Evolutionary conservation across 2,329 filamentous ascomycete genomes (phyloP).

Genomic region (Myriosclerotinia scirpicola): DNA sequence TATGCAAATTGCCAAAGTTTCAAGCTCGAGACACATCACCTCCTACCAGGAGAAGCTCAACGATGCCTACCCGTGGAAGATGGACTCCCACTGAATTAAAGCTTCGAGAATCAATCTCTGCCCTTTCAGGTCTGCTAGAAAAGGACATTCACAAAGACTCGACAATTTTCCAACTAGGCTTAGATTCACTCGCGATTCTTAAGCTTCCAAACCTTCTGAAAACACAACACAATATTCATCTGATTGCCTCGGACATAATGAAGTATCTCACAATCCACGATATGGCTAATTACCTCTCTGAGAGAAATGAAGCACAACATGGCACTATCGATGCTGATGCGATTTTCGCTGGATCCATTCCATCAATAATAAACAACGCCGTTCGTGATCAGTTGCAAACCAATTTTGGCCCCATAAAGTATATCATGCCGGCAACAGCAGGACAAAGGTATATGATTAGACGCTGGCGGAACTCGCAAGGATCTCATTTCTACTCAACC

Average conservation of each 20-base stretch:
- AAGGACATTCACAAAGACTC: constrained; percentile 58
- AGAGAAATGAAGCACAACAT: constrained; percentile 15
- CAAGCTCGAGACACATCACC: constrained; percentile 19
- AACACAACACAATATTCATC: constrained; percentile 54
- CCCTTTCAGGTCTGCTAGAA: constrained; percentile 60
- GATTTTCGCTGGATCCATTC: constrained; percentile 45
- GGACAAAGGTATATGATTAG: constrained; percentile 81
- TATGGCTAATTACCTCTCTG: constrained; percentile 53
- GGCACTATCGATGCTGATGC: constrained; percentile 42
- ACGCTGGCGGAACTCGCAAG: constrained; percentile 67
- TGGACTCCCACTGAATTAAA: constrained; percentile 42
- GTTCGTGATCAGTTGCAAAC: constrained; percentile 25
- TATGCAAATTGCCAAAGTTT: constrained; percentile 63
- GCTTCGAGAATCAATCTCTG: constrained; percentile 51
- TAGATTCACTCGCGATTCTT: constrained; percentile 91
- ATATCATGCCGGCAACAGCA: constrained; percentile 66
- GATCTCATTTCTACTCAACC: constrained; percentile 68
- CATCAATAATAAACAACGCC: constrained; percentile 41
- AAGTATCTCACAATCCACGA: constrained; percentile 61
- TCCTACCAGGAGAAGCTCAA: neutral
- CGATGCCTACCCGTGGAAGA: constrained; percentile 6
- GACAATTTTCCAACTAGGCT: constrained; percentile 78
- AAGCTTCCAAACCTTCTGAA: constrained; percentile 73
- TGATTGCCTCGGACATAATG: constrained; percentile 72
- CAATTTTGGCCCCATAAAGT: constrained; percentile 46